A percentile compares a stretch with the other conserved stretches of the same genome.
phyloP scores from a whole-genome alignment of 805 yeast genomes.

The Cyberlindnera euphorbiae region DNA sequence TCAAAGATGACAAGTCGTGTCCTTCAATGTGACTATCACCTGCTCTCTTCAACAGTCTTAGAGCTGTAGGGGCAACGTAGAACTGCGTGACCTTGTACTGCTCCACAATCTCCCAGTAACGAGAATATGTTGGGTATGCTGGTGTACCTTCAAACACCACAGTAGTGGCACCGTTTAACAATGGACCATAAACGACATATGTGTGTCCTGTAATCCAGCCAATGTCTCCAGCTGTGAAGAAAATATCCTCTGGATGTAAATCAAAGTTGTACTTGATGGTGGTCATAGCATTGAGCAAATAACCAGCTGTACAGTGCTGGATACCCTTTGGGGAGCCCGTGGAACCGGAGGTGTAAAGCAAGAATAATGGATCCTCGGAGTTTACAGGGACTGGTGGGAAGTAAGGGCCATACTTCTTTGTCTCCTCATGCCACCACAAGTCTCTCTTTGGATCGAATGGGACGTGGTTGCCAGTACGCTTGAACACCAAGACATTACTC shows the following conservation, averaged over 20 bases:
- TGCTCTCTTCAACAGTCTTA: slow-evolving; percentile 84
- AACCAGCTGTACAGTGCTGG: slow-evolving; percentile 93
- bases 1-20: slow-evolving; percentile 78
- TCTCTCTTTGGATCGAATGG: slow-evolving; percentile 58
- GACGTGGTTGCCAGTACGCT: slow-evolving; percentile 73
- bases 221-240: slow-evolving; percentile 97
- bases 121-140: slow-evolving; percentile 89
- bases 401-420: slow-evolving; percentile 71
- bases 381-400: slow-evolving; percentile 82
- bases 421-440: slow-evolving; percentile 93
- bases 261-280: slow-evolving; percentile 93
- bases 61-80: slow-evolving; percentile 98
- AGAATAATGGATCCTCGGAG: slow-evolving; percentile 91
- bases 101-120: slow-evolving; percentile 96
- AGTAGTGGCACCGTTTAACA: slow-evolving; percentile 81
- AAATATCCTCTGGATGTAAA: slow-evolving; percentile 78
- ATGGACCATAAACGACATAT: slow-evolving; percentile 92
- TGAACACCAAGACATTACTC: slow-evolving; percentile 72
- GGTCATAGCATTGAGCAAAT: slow-evolving; percentile 84
- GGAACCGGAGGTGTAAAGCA: slow-evolving; percentile 96
- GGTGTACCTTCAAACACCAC: slow-evolving; percentile 97
- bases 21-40: slow-evolving; percentile 80
- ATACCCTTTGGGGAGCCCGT: slow-evolving; percentile 99
- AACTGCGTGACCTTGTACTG: slow-evolving; percentile 89
- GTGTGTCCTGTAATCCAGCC: slow-evolving; percentile 99